phyloP scores from a whole-genome alignment of 768 basidiomycete species.

The Pleurotus eryngii region DNA sequence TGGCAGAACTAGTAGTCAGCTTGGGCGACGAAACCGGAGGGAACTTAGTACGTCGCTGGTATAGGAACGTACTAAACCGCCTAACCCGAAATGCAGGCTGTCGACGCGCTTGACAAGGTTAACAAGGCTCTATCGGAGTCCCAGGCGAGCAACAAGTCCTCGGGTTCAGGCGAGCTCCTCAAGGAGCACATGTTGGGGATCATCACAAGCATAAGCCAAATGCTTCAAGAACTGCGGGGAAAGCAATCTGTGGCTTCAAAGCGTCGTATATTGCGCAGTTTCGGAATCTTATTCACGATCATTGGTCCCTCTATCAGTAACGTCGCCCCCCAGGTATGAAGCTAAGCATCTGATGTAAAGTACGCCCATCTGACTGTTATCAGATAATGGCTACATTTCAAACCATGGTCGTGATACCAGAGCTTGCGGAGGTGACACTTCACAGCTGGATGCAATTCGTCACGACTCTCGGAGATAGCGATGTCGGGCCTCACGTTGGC shows the following conservation, averaged over 20 bases:
- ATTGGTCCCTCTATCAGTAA: slow-evolving; percentile 71
- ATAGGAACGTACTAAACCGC: no score
- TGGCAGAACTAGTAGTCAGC: slow-evolving; percentile 72
- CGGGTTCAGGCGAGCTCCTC: slow-evolving; percentile 52
- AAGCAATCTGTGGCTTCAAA: slow-evolving; percentile 70
- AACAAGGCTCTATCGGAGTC: slow-evolving; percentile 41
- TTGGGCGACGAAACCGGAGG: slow-evolving; percentile 66
- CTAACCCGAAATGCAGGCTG: slow-evolving; percentile 20
- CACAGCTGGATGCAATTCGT: slow-evolving; percentile 80
- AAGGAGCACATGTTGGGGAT: slow-evolving; percentile 80
- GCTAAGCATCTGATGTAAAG: neutral
- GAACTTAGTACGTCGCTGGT: slow-evolving; percentile 35
- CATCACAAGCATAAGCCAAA: slow-evolving; percentile 80
- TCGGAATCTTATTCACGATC: slow-evolving; percentile 67
- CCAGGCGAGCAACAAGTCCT: neutral
- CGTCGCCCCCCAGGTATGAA: slow-evolving; percentile 82
- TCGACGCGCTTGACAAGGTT: slow-evolving; percentile 34
- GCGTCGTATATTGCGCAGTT: slow-evolving; percentile 72
- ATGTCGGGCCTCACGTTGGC: slow-evolving; percentile 82
- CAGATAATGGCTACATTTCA: slow-evolving; percentile 97
- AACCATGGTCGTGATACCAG: slow-evolving; percentile 73
- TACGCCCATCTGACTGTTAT: slow-evolving; percentile 5
- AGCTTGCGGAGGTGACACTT: slow-evolving; percentile 76
- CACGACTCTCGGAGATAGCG: slow-evolving; percentile 56
- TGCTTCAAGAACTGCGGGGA: slow-evolving; percentile 79